Evolutionary conservation across 1,284 basidiomycete genomes (phyloP), one percentile per base, ranked within the genome.

Genomic region (Cerioporus squamosus): DNA sequence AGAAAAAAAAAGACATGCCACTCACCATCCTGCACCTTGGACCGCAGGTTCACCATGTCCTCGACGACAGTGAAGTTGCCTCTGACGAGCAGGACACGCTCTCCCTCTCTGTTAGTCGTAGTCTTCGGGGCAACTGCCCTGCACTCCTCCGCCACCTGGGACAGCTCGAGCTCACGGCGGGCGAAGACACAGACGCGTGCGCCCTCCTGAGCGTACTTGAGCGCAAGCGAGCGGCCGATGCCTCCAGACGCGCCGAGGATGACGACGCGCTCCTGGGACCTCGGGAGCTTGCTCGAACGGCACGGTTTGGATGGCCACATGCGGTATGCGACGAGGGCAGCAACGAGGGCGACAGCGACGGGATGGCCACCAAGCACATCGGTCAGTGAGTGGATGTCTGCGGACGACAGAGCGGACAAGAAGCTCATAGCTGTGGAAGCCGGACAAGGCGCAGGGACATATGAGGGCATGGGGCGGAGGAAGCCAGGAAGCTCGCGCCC

Each of bases 201-300:
- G 6, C 92, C 91, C 20, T 91, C 78, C 51, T 74, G 71, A 3
- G 90, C 86, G 66, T 95, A 95, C 54, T 81, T 77, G 8, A 80
- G 75, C 1, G 92, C 91, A 18, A 94, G 78, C 4, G 80, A 79
- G 53, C 82, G 79, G 1, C 94, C 94, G 15, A 94, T 85, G 0
- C 93, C 92, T 39, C 85, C 86, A 7, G 90, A 89, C 2, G 89
- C 92, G 7, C 93, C 93, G 23, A 95, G 76, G 56, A 95, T 80
- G 14, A 94, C 71, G 9, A 95, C 88, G 1, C 90, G 84, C 68
- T 95, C 93, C 9, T 77, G 59, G 10, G 53, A 54, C 4, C 74
- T 75, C 12, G 70, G 66, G 53, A 84, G 47, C n/a, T 40, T 54
- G 36, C 17, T 39, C 14, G 53, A 47, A 38, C 53, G 53, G 29